Conservation (phyloP, 2,329 filamentous ascomycete genomes). For the Grosmannia huntii region DNA sequence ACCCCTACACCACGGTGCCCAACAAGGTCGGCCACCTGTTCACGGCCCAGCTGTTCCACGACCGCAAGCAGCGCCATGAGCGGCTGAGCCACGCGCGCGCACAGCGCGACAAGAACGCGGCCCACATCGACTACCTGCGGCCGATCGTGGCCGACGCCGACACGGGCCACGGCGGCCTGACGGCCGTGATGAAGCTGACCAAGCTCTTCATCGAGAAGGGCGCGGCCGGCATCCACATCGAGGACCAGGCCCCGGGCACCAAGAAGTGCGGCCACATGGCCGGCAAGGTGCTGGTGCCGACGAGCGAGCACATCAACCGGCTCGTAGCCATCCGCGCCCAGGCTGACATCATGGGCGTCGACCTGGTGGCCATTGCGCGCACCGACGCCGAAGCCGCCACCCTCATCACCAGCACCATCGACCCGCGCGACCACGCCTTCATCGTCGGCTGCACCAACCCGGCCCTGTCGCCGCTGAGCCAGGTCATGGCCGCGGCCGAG, state of each 20-base stretch:
- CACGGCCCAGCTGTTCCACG: constrained; percentile 98
- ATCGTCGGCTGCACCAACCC: constrained; percentile 85
- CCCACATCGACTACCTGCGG: constrained; percentile 84
- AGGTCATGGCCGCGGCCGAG: constrained; percentile 84
- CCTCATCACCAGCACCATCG: constrained; percentile 91
- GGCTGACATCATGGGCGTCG: constrained; percentile 93
- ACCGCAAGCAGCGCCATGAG: constrained; percentile 96
- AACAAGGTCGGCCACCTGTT: constrained; percentile 98
- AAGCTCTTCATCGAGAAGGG: constrained; percentile 96
- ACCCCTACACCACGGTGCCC: constrained; percentile 92
- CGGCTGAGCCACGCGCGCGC: constrained; percentile 61
- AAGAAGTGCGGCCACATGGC: constrained; percentile 99
- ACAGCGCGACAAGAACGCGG: constrained; percentile 50
- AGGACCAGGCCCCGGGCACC: constrained; percentile 94
- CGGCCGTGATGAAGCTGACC: constrained; percentile 98
- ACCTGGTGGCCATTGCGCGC: constrained; percentile 82
- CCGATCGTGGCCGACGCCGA: constrained; percentile 96
- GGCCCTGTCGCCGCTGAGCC: constrained; percentile 67
- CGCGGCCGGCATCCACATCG: constrained; percentile 94
- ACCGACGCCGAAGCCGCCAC: constrained; percentile 97
- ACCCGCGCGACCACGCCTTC: constrained; percentile 89
- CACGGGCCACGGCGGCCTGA: constrained; percentile 91
- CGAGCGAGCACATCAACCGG: constrained; percentile 95
- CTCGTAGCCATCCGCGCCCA: constrained; percentile 93
- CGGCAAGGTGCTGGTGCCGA: constrained; percentile 92